Evolutionary conservation across 257 asterid genomes (phyloP).

Genomic region (Avicennia marina): DNA sequence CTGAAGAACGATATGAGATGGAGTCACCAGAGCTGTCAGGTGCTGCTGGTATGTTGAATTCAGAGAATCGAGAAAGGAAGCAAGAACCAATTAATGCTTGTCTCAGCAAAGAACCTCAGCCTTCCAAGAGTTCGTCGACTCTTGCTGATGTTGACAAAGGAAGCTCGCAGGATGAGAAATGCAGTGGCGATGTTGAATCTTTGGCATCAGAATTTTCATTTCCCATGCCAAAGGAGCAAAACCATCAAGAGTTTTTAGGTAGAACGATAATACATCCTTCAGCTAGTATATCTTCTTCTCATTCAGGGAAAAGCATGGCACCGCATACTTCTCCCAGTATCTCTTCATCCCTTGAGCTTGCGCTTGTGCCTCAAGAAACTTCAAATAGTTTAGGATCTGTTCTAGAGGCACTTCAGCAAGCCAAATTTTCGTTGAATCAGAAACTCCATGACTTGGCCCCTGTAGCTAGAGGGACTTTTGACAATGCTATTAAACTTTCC

Average conservation of each 20-base stretch:
- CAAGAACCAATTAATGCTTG: slow-evolving; percentile 16
- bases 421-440: slow-evolving; percentile 55
- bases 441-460: slow-evolving; percentile 27
- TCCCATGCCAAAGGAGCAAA: slow-evolving; percentile 28
- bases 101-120: slow-evolving; percentile 22
- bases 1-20: slow-evolving; percentile 63
- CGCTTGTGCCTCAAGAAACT: slow-evolving; percentile 44
- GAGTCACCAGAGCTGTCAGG: slow-evolving; percentile 36
- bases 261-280: slow-evolving; percentile 10
- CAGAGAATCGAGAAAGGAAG: slow-evolving; percentile 29
- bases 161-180: slow-evolving; percentile 19
- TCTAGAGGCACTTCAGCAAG: slow-evolving; percentile 60
- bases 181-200: slow-evolving; percentile 23
- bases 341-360: slow-evolving; percentile 33
- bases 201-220: slow-evolving; percentile 34
- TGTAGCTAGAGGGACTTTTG: slow-evolving; percentile 17
- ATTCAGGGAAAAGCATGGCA: slow-evolving; percentile 10
- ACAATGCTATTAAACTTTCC: slow-evolving; percentile 23
- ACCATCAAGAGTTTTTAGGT: slow-evolving; percentile 18
- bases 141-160: slow-evolving; percentile 15
- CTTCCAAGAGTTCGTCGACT: slow-evolving; percentile 14
- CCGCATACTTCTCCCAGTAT: slow-evolving; percentile 21
- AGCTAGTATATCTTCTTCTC: slow-evolving; percentile 7
- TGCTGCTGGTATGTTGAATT: slow-evolving; percentile 11
- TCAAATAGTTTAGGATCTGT: slow-evolving; percentile 40